phyloP scores from a whole-genome alignment of 2,329 filamentous ascomycete genomes.

The Chaetomiaceae sp. region DNA sequence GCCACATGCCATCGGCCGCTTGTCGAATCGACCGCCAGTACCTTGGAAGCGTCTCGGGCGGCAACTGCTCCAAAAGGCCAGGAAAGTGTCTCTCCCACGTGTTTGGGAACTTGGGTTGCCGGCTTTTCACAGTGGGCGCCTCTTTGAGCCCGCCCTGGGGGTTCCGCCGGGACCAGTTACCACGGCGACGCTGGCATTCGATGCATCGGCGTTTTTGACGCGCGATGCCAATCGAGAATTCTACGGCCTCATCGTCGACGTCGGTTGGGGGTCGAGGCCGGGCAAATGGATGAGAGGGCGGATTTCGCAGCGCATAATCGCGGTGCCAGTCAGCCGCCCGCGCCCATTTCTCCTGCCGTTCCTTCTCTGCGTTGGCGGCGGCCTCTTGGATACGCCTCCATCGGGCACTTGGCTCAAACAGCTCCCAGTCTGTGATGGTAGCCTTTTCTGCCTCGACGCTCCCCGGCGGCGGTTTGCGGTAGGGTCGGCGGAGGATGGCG shows the following conservation, averaged over 20 bases:
- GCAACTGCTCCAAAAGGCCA: conserved; percentile 1
- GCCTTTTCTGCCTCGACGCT: conserved; percentile 13
- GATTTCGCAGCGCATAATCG: not conserved
- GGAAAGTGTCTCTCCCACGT: conserved; percentile 3
- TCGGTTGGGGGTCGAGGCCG: not conserved
- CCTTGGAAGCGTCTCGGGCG: not conserved
- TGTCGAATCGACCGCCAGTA: not conserved
- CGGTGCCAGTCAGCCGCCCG: not conserved
- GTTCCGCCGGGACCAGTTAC: not conserved
- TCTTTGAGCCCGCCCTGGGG: not conserved
- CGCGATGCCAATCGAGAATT: conserved; percentile 6
- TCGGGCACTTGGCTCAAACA: not conserved
- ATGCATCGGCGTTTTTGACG: conserved; percentile 19
- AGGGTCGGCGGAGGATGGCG: conserved; percentile 16
- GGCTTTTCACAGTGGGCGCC: conserved; percentile 1
- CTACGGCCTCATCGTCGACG: not conserved
- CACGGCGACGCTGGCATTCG: conserved; percentile 10
- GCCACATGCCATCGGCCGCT: not conserved
- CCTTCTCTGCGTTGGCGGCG: not conserved
- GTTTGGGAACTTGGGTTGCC: not conserved
- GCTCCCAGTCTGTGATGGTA: conserved; percentile 22
- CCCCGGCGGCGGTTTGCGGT: conserved; percentile 20
- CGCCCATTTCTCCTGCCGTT: not conserved
- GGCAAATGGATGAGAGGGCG: not conserved
- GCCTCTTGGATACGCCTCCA: conserved; percentile 7